These are phyloP conservation scores for Synchytrium microbalum DNA, from an alignment of 371 early-diverging fungal species.

Conservation along the genomic window DNA sequence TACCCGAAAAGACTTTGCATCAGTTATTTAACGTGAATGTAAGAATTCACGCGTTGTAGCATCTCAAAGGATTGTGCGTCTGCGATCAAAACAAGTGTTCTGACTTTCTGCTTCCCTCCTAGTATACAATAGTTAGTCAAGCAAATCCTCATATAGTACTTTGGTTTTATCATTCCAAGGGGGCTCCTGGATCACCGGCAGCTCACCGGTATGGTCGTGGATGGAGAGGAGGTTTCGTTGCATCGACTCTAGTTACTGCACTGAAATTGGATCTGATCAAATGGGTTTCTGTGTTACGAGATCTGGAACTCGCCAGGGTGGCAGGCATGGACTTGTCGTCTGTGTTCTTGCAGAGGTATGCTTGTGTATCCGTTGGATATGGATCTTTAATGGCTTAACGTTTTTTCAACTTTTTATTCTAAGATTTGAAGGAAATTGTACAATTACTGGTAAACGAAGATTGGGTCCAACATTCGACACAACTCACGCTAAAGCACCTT, in stretches of 20 bases:
- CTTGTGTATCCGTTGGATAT: too few relatives aligned
- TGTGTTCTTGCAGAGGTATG: conserved; percentile 79
- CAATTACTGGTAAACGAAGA: conserved; percentile 70
- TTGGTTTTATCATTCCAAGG: conserved; percentile 74
- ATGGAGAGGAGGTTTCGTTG: conserved; percentile 86
- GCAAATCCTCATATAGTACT: conserved; percentile 85
- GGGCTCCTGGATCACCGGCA: conserved; percentile 65
- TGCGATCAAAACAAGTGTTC: too few relatives aligned
- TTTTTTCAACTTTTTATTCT: too few relatives aligned
- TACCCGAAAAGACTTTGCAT: conserved; percentile 54
- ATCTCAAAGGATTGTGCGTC: too few relatives aligned
- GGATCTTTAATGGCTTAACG: too few relatives aligned
- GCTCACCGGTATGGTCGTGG: conserved; percentile 52
- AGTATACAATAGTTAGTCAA: conserved; percentile 77
- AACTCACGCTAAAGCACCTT: background rate
- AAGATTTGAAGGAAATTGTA: conserved; percentile 78
- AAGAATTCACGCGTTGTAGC: too few relatives aligned
- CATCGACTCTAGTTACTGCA: conserved; percentile 65
- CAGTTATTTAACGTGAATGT: conserved; percentile 72
- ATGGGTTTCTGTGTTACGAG: conserved; percentile 73
- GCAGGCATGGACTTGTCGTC: conserved; percentile 72
- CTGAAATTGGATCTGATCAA: conserved; percentile 79
- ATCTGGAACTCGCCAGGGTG: conserved; percentile 66
- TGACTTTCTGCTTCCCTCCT: background rate
- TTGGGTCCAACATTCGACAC: conserved; percentile 9